Evolutionary conservation across 1,284 basidiomycete genomes (phyloP).

Genomic region (Rugosomyces carneus): DNA sequence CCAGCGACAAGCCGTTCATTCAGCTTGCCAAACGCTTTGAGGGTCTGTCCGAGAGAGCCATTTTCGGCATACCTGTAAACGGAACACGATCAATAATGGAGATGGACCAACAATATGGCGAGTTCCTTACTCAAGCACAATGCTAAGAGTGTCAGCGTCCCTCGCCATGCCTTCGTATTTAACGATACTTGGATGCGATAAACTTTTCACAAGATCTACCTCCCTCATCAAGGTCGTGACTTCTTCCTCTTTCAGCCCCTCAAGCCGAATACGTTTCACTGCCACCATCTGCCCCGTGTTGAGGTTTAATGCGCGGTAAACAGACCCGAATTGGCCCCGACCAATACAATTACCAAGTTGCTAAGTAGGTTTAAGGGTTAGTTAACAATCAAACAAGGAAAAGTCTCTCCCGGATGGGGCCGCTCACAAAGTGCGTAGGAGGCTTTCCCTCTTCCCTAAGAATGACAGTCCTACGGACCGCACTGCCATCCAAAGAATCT

Average conservation of each 20-base stretch:
- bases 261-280: constrained; percentile 86
- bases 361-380: constrained; percentile 32
- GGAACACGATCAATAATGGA: constrained; percentile 19
- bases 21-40: constrained; percentile 87
- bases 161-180: constrained; percentile 95
- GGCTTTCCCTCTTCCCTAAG: constrained; percentile 79
- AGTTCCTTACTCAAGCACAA: constrained; percentile 79
- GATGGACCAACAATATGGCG: constrained; percentile 13
- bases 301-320: constrained; percentile 89
- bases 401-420: not conserved
- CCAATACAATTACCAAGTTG: constrained; percentile 97
- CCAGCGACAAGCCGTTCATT: constrained; percentile 85
- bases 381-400: constrained; percentile 12
- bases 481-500: constrained; percentile 56
- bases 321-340: constrained; percentile 92
- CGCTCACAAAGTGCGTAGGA: constrained; percentile 77
- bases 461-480: constrained; percentile 70
- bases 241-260: constrained; percentile 82
- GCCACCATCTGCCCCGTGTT: constrained; percentile 93
- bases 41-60: constrained; percentile 85
- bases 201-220: constrained; percentile 83
- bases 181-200: constrained; percentile 90
- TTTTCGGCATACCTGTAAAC: constrained; percentile 81
- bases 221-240: constrained; percentile 86
- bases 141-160: constrained; percentile 81